Percentiles rank a stretch among this genome's conserved stretches.
These are phyloP conservation scores for Crucibulum cyathiforme DNA, from an alignment of 1,284 basidiomycete genomes.

Conservation along the genomic window DNA sequence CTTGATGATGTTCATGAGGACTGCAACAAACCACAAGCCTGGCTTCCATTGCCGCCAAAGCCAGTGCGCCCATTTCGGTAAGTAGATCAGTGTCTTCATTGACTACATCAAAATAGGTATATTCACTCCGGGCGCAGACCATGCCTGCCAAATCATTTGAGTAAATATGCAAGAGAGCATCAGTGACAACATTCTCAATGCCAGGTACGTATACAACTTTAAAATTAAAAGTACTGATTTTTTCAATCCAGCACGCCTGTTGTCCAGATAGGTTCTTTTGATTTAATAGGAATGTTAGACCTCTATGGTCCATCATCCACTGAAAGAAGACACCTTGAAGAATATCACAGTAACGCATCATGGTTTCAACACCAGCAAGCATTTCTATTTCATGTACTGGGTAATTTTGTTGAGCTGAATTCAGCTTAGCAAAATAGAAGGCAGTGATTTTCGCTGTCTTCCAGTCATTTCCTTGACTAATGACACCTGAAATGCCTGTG, in stretches of 20 bases:
- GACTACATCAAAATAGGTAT: constrained; percentile 18
- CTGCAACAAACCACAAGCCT: constrained; percentile 6
- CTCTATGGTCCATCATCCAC: constrained; percentile 44
- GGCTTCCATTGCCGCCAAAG: constrained; percentile 18
- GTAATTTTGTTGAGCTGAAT: no score
- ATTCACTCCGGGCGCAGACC: constrained; percentile 13
- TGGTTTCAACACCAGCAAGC: no score
- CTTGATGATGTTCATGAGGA: neutral
- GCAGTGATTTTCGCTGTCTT: no score
- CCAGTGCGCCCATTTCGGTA: constrained; percentile 8
- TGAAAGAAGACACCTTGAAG: constrained; percentile 26
- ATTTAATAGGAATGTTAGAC: constrained; percentile 27
- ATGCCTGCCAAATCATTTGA: constrained; percentile 22
- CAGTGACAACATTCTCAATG: constrained; percentile 26
- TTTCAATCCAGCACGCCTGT: constrained; percentile 44
- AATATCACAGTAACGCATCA: no score
- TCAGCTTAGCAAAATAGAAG: no score
- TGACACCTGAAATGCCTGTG: constrained; percentile 10
- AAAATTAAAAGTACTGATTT: constrained; percentile 30
- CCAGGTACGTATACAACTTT: constrained; percentile 27
- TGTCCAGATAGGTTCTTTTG: constrained; percentile 36
- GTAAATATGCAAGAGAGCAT: constrained; percentile 31
- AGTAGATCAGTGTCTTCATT: constrained; percentile 10
- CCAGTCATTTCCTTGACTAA: no score
- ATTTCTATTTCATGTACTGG: no score